Evolutionary conservation across 257 asterid species (phyloP).

Genomic region (Lycium barbarum): DNA sequence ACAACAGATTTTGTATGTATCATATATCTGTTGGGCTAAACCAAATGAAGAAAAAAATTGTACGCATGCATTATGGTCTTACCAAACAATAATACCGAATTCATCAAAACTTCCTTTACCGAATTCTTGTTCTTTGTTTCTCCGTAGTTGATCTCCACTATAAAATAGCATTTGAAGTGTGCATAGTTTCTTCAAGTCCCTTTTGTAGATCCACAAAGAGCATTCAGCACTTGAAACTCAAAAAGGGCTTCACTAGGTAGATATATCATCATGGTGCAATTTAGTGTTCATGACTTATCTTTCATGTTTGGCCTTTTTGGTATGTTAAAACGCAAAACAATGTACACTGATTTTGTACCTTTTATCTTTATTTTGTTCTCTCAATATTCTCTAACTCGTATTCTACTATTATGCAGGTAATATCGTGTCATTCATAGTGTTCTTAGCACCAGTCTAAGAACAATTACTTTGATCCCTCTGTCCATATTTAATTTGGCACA

Average conservation of each 20-base stretch:
- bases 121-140: conserved; percentile 27
- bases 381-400: background rate
- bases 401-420: conserved; percentile 51
- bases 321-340: conserved; percentile 30
- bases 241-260: conserved; percentile 26
- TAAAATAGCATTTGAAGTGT: conserved; percentile 28
- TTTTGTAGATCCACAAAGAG: conserved; percentile 9
- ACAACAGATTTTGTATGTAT: background rate
- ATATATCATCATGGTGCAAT: conserved; percentile 4
- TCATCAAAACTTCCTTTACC: conserved; percentile 17
- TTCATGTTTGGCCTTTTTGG: conserved; percentile 68
- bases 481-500: too few species aligned
- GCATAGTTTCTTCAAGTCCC: conserved; percentile 28
- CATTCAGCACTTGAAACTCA: background rate
- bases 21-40: background rate
- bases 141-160: too few species aligned
- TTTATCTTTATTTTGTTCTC: background rate
- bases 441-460: conserved; percentile 70
- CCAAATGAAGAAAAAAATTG: background rate
- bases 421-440: conserved; percentile 63
- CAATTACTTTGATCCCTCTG: too few species aligned
- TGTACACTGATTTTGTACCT: too few species aligned
- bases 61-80: too few species aligned
- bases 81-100: too few species aligned
- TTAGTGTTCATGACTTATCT: conserved; percentile 50